Base-by-base conservation (phyloP, 768 basidiomycete species). In the Termitomyces sp. region DNA sequence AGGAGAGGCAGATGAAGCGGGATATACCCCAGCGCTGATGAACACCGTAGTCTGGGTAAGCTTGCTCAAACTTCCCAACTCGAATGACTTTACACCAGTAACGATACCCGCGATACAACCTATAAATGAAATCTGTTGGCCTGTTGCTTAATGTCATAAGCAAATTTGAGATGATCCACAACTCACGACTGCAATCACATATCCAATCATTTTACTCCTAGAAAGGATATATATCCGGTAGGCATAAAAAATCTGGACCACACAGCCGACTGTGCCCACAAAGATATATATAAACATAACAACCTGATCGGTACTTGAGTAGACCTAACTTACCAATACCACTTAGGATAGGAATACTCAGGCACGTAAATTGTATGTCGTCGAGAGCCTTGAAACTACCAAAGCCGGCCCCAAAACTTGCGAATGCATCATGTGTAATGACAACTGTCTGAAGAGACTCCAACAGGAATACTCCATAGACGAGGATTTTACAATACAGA, bases 211-310 rank as follows among this genome's bases (percentile, higher is more conserved):
- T 58, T 58, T 67, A 26, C 58, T 65, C 60, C 58, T 57, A 1
- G 68, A 67, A n/a, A 74, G 59, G 20, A 71, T 53, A 34, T 60
- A 59, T 29, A 74, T 70, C 16, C 72, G 68, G 52, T 71, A 69
- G n/a, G 70, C 71, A 63, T 71, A 74, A 32, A 69, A 66, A 36
- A 64, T 57, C 53, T 72, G 71, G 10, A 72, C 70, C 13, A 69
- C 62, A 46, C 69, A 69, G 5, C 67, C 68, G 13, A 70, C 72
- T 74, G 53, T 18, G 14, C 8, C n/a, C 26, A 41, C 6, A 29
- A 39, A 44, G 34, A 3, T 36, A n/a, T 14, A 3, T 36, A n/a
- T 14, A 39, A 43, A 32, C 49, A 37, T 5, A 41, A 12, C 12
- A 6, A 22, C 26, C n/a, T 46, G 18, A 20, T 54, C 10, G 3